Base-by-base conservation (phyloP, 208 protist species). In the Leishmania braziliensis region DNA sequence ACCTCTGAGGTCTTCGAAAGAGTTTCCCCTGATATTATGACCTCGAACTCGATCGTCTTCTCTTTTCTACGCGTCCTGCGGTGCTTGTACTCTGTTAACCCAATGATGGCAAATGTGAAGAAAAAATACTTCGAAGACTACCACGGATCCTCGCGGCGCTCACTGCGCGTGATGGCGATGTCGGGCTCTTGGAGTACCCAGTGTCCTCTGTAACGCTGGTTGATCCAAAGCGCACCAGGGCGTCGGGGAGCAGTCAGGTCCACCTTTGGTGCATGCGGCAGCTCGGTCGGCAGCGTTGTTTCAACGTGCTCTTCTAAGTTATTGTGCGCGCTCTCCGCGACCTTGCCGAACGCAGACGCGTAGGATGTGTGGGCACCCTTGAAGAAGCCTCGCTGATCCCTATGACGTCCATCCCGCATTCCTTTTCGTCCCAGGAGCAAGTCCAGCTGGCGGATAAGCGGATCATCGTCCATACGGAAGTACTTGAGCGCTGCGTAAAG, bases 181-280 rank as follows among this genome's bases (percentile, higher is more conserved):
- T 95, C 94, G 6, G 94, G 88, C 68, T 97, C 94, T 58, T 93
- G 94, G 83, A 97, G 81, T 43, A 97, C 93, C 93, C 94, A 97
- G 82, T 97, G 94, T 4, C 94, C 94, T 60, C 94, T 90, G 77
- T 95, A 78, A 0, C 86, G 84, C 26, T 81, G 83, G 14, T 91
- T 89, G 26, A 97, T 72, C 56, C 86, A 77, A 20, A 96, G 71
- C 56, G 92, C 91, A 33, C 88, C 90, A 50, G 81, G 85, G 1
- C 92, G 86, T 5, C 86, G 88, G 26, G 81, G 78, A 14, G 80
- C 81, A 10, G 72, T 75, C 54, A 89, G 48, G 66, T 96, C 91
- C 48, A 95, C 88, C 70, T 91, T 86, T 29, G 94, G 92, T 1
- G 92, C 90, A 66, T 94, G 77, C 0, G 94, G 94, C 68, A 97